phyloP scores from a whole-genome alignment of 345 rosid genomes.

The Eucalyptus fibrosa region DNA sequence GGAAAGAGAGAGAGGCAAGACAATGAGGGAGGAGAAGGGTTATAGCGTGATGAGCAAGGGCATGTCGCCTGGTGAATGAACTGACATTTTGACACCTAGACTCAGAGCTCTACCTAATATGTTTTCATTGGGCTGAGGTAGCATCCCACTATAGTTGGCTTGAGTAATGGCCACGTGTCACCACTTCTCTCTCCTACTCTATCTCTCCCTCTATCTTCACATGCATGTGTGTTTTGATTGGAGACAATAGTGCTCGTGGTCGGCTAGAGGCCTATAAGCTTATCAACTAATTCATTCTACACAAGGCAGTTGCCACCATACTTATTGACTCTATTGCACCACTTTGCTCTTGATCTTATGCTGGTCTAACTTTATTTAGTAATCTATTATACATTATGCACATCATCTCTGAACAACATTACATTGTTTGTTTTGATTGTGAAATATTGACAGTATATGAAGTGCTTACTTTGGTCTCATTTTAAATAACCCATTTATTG shows the following conservation, averaged over 20 bases:
- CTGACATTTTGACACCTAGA: too few relatives aligned
- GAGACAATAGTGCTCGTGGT: too few relatives aligned
- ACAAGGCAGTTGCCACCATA: background rate
- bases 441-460: background rate
- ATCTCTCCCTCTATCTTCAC: too few relatives aligned
- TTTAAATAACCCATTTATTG: too few relatives aligned
- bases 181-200: background rate
- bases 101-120: too few relatives aligned
- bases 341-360: background rate
- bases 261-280: accelerated
- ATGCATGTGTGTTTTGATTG: too few relatives aligned
- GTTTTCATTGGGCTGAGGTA: background rate
- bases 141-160: background rate
- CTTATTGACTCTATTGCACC: background rate
- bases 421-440: background rate
- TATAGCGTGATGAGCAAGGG: accelerated
- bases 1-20: too few relatives aligned
- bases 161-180: background rate
- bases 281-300: background rate
- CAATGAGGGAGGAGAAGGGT: too few relatives aligned
- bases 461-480: background rate
- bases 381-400: background rate
- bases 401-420: background rate
- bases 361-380: background rate
- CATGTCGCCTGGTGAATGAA: too few relatives aligned